phyloP scores from a whole-genome alignment of 1,284 basidiomycete genomes.

The Fomitopsis pinicola region DNA sequence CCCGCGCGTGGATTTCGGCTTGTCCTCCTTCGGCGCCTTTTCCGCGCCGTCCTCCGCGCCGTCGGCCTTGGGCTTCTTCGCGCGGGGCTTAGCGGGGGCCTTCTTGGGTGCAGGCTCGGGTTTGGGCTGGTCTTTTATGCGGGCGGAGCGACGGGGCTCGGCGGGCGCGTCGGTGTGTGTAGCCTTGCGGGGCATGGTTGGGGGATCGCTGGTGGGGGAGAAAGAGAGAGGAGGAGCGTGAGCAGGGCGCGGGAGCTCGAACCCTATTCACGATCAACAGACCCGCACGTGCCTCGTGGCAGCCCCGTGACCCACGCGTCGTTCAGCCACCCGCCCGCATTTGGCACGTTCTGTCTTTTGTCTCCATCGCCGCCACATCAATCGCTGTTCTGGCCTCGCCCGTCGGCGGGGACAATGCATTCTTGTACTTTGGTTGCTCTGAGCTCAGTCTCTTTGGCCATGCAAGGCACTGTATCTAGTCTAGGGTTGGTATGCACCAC shows the following conservation, averaged over 20 bases:
- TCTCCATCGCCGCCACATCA: background rate
- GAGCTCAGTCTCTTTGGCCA: too few relatives aligned
- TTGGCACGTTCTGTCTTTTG: background rate
- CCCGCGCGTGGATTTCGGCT: constrained; percentile 54
- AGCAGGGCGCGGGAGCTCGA: constrained; percentile 15
- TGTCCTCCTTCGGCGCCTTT: constrained; percentile 22
- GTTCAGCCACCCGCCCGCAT: constrained; percentile 16
- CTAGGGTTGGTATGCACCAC: too few relatives aligned
- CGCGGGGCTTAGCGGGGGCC: constrained; percentile 53
- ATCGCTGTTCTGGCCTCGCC: background rate
- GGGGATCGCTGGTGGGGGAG: constrained; percentile 13
- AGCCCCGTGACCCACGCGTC: constrained; percentile 21
- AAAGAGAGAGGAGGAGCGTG: constrained; percentile 16
- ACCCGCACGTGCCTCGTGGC: constrained; percentile 21
- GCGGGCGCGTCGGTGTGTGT: constrained; percentile 31
- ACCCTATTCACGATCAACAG: constrained; percentile 30
- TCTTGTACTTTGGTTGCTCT: too few relatives aligned
- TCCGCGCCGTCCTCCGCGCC: constrained; percentile 6
- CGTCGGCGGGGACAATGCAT: too few relatives aligned
- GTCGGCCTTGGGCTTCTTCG: constrained; percentile 44
- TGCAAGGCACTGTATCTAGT: too few relatives aligned
- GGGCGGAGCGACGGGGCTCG: constrained; percentile 67
- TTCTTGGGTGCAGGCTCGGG: constrained; percentile 49
- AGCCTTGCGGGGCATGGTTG: constrained; percentile 66
- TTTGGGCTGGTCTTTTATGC: constrained; percentile 70